Conservation (phyloP, 441 rosid genomes). For the Arabidopsis lyrata region DNA sequence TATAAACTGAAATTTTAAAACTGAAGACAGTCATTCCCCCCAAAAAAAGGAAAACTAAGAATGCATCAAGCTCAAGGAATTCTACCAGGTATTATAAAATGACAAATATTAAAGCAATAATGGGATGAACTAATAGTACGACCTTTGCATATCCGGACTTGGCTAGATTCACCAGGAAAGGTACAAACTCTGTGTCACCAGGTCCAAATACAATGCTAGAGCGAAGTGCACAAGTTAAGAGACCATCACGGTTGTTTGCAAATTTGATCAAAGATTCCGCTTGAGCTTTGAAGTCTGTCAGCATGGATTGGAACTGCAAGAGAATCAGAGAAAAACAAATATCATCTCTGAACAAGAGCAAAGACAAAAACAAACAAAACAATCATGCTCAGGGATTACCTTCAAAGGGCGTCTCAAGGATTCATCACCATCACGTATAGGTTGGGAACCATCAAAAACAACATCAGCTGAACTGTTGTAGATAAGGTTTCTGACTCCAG, state of each 20-base stretch:
- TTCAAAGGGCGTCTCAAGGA: constrained; percentile 65
- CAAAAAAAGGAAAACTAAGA: background rate
- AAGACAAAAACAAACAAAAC: constrained; percentile 5
- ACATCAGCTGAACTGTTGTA: constrained; percentile 89
- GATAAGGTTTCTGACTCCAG: constrained; percentile 77
- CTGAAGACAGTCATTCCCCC: constrained; percentile 27
- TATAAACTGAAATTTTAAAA: constrained; percentile 74
- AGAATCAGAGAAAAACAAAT: constrained; percentile 32
- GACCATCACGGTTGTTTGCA: constrained; percentile 81
- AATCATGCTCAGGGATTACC: constrained; percentile 51
- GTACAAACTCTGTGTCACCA: constrained; percentile 71
- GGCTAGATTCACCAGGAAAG: constrained; percentile 66
- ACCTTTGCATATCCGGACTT: constrained; percentile 94
- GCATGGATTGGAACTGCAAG: constrained; percentile 66
- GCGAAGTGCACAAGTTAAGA: constrained; percentile 89
- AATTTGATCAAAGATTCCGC: constrained; percentile 79
- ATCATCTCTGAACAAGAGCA: constrained; percentile 32
- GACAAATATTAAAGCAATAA: background rate
- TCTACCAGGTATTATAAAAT: background rate
- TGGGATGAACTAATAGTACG: constrained; percentile 15
- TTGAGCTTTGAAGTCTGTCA: constrained; percentile 92
- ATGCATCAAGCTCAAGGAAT: constrained; percentile 12
- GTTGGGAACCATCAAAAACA: constrained; percentile 74
- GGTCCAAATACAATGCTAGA: constrained; percentile 94
- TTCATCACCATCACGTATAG: constrained; percentile 71